Evolutionary conservation across 306 rosid species (phyloP).

Genomic region (Geum urbanum): DNA sequence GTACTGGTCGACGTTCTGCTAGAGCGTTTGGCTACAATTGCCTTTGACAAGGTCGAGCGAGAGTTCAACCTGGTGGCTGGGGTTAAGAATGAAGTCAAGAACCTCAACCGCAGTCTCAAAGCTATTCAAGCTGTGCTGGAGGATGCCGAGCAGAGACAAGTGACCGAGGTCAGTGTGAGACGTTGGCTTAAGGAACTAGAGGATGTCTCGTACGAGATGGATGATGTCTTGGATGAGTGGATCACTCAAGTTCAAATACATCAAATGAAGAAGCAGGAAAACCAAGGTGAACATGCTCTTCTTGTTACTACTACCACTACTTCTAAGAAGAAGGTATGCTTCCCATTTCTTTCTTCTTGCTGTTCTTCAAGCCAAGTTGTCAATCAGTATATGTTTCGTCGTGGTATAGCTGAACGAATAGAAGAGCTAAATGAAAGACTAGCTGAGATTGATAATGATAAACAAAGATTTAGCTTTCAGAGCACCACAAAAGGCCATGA

Average conservation of each 20-base stretch:
- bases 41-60: neutral
- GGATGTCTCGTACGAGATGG: neutral
- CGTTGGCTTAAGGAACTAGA: neutral
- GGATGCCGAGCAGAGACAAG: conserved; percentile 6
- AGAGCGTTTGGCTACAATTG: neutral
- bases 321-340: too few species aligned
- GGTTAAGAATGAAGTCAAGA: neutral
- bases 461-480: neutral
- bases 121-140: neutral
- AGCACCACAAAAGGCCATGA: too few species aligned
- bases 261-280: neutral
- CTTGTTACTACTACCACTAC: too few species aligned
- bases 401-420: too few species aligned
- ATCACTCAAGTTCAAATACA: neutral
- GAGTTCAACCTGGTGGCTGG: neutral
- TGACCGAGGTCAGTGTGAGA: neutral
- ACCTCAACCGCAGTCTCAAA: neutral
- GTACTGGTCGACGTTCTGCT: neutral
- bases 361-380: too few species aligned
- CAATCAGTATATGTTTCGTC: too few species aligned
- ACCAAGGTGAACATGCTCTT: too few species aligned
- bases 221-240: conserved; percentile 10
- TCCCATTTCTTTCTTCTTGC: too few species aligned
- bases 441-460: neutral
- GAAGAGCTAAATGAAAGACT: neutral